These are phyloP conservation scores for Phascolomyces articulosus DNA, from an alignment of 371 early-diverging fungal genomes.

Conservation along the genomic window DNA sequence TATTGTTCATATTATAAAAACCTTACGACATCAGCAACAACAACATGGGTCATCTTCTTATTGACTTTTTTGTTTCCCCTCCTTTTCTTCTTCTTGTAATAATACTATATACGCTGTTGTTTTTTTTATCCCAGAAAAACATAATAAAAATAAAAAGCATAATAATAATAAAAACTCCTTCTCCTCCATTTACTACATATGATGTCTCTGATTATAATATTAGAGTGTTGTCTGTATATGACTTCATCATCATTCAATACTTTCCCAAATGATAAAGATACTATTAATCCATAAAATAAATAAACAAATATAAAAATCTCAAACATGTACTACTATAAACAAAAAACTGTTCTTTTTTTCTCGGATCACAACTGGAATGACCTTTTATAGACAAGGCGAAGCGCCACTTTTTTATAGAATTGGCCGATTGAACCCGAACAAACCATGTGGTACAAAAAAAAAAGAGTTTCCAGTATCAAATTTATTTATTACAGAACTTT, in stretches of 20 bases:
- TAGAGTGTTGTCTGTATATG: no score
- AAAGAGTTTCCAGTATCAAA: no score
- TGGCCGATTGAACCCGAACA: conserved; percentile 11
- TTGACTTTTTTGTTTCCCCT: background rate
- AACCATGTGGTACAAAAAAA: conserved; percentile 8
- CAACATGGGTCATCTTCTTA: background rate
- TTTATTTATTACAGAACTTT: no score
- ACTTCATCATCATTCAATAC: background rate
- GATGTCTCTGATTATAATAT: no score
- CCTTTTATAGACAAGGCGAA: conserved; percentile 4
- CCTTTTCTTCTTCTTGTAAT: no score
- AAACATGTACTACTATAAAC: conserved; percentile 1
- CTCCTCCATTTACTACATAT: no score
- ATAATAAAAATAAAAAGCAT: no score
- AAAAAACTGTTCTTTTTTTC: conserved; percentile 3
- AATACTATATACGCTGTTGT: no score
- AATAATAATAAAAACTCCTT: no score
- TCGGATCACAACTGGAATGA: conserved; percentile 9
- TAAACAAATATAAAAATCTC: background rate
- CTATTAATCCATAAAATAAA: no score
- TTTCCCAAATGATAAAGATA: no score
- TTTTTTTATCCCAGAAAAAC: no score
- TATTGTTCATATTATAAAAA: background rate
- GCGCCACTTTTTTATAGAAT: conserved; percentile 10
- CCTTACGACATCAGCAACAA: background rate